These are phyloP conservation scores for Fraxinus cuspidata DNA, from an alignment of 257 asterid species.

Conservation along the genomic window DNA sequence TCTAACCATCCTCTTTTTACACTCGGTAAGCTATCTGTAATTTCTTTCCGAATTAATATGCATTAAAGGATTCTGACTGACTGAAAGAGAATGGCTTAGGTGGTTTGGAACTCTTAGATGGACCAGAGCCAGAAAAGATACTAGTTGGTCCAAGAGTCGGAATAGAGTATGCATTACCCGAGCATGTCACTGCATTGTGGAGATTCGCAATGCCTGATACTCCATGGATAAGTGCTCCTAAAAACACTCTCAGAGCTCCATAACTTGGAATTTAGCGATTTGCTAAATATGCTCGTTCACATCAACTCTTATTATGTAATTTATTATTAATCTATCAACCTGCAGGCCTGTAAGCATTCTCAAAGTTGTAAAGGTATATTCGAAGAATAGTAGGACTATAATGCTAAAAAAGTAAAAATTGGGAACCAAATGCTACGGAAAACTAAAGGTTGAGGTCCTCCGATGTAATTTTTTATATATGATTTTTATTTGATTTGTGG, in stretches of 20 bases:
- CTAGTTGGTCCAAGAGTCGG: slow-evolving; percentile 93
- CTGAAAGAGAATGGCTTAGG: slow-evolving; percentile 42
- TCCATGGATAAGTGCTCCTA: slow-evolving; percentile 91
- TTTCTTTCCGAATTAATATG: slow-evolving; percentile 7
- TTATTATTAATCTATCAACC: neutral
- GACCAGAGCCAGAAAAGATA: slow-evolving; percentile 68
- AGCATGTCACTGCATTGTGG: slow-evolving; percentile 79
- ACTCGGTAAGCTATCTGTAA: slow-evolving; percentile 51
- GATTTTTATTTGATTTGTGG: too few species aligned
- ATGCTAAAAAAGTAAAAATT: too few species aligned
- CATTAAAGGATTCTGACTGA: slow-evolving; percentile 6
- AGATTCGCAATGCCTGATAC: slow-evolving; percentile 84
- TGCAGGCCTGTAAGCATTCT: neutral
- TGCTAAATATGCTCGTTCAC: neutral
- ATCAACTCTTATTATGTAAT: slow-evolving; percentile 10
- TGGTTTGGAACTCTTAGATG: slow-evolving; percentile 88
- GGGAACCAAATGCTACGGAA: too few species aligned
- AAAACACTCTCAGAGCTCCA: slow-evolving; percentile 63
- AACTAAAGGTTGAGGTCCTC: too few species aligned
- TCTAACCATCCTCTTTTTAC: slow-evolving; percentile 79
- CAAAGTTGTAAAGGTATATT: neutral
- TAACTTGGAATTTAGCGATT: slow-evolving; percentile 11
- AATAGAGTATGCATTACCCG: slow-evolving; percentile 75
- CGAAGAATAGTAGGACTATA: too few species aligned
- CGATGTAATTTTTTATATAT: too few species aligned